A percentile compares a stretch with the other conserved stretches of the same genome.
phyloP scores from a whole-genome alignment of 2,329 filamentous ascomycete genomes.

The Ophioceras dolichostomum region DNA sequence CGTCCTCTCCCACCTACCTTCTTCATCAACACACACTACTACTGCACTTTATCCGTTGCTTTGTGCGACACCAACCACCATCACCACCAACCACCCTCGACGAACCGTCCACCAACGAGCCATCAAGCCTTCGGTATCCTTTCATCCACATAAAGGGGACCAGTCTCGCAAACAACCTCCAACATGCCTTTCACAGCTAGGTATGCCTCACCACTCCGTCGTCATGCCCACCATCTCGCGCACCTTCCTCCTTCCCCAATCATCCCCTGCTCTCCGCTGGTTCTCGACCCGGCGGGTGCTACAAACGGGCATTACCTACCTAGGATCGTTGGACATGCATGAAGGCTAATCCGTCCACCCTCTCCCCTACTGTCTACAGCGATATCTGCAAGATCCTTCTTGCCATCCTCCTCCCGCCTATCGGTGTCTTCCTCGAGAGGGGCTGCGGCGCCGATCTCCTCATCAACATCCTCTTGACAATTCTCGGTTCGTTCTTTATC shows the following conservation, averaged over 20 bases:
- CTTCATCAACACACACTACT: too few relatives aligned
- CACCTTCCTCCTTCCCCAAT: neutral
- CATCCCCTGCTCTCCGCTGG: too few relatives aligned
- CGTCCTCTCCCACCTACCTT: neutral
- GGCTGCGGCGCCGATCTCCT: slow-evolving; percentile 78
- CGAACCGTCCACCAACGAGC: neutral
- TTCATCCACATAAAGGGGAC: too few relatives aligned
- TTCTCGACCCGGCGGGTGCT: too few relatives aligned
- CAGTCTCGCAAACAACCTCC: slow-evolving; percentile 7
- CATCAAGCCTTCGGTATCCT: too few relatives aligned
- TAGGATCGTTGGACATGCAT: neutral
- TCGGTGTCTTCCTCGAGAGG: slow-evolving; percentile 90
- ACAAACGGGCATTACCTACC: too few relatives aligned
- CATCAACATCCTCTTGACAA: slow-evolving; percentile 86
- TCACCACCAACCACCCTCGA: too few relatives aligned
- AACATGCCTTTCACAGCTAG: slow-evolving; percentile 48
- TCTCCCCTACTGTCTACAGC: slow-evolving; percentile 8
- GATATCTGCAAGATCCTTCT: slow-evolving; percentile 63
- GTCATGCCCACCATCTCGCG: neutral
- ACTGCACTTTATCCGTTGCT: too few relatives aligned
- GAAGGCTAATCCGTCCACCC: neutral
- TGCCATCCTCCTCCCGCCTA: slow-evolving; percentile 77
- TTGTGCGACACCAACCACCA: too few relatives aligned
- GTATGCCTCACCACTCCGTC: slow-evolving; percentile 25
- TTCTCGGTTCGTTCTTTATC: slow-evolving; percentile 51